Conservation (phyloP, 2,329 filamentous ascomycete genomes). For the Zymoseptoria ardabiliae region DNA sequence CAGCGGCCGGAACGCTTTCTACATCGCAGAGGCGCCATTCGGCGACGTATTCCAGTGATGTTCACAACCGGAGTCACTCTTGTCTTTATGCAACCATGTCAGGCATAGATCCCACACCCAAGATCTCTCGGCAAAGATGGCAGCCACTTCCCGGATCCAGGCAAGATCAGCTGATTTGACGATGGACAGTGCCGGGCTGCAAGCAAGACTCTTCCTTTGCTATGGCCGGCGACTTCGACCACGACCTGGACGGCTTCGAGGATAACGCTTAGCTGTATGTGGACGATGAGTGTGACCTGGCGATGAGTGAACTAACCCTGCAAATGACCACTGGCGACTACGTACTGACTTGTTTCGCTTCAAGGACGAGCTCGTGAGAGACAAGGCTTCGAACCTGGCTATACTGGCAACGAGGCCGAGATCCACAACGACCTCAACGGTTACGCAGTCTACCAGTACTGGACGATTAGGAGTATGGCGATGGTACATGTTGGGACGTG, state of each 20-base stretch:
- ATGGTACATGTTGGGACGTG: slow-evolving; percentile 39
- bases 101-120: too few species aligned
- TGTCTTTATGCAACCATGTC: too few species aligned
- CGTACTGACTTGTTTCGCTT: neutral
- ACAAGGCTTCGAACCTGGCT: slow-evolving; percentile 37
- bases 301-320: slow-evolving; percentile 24
- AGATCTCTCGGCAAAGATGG: too few species aligned
- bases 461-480: slow-evolving; percentile 43
- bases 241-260: slow-evolving; percentile 36
- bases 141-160: too few species aligned
- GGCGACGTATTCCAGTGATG: too few species aligned
- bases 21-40: too few species aligned
- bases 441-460: slow-evolving; percentile 44
- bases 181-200: too few species aligned
- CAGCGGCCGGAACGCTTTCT: too few species aligned
- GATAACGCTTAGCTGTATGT: slow-evolving; percentile 38
- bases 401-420: slow-evolving; percentile 28
- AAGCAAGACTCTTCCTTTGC: slow-evolving; percentile 1
- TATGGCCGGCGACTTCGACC: slow-evolving; percentile 29
- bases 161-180: too few species aligned
- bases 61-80: too few species aligned
- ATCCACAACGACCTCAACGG: slow-evolving; percentile 28
- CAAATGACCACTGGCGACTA: slow-evolving; percentile 8
- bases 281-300: slow-evolving; percentile 36
- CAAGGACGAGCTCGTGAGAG: slow-evolving; percentile 45